Base-by-base conservation (phyloP, 108 stramenopile genomes). In the Ochromonas danica region DNA sequence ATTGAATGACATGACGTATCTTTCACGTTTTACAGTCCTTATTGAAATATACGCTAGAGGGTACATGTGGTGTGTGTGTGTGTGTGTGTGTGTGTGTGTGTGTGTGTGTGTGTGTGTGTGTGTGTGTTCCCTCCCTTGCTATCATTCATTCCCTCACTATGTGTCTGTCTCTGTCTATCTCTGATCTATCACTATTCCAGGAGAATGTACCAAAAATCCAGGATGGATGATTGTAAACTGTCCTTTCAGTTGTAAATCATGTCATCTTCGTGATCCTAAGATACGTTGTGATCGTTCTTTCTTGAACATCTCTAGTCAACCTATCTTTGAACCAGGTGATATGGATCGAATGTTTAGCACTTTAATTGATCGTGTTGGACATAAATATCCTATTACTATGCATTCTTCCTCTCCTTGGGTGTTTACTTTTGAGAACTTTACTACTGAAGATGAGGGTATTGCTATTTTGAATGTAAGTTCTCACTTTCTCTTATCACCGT, bases 191-290 rank as follows among this genome's bases (percentile, higher is more conserved):
- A n/a, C n/a, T n/a, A n/a, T n/a, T n/a, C n/a, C n/a, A n/a, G 45
- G 45, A 14, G 72, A 75, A 60, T 75, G 72, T 36, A 33, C 6
- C 6, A 75, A 42, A 57, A 75, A 75, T 60, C 72, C 72, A 6
- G 72, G 72, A 6, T 75, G 72, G 72, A 75, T 75, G 72, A 75
- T 36, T 42, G 40, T 75, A 6, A 57, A 25, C 31, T 75, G 72
- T 75, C 10, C 72, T 10, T 14, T 14, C 3, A 27, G 31, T 28
- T 75, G 72, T 36, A 75, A 75, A 14, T 3, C n/a, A 6, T 75
- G 72, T 75, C 40, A 75, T 42, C 6, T 75, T 35, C 72, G 25
- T 75, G 72, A 75, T 75, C 45, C 72, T 10, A 75, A 75, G 35
- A 41, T 75, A 41, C 36, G 72, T 35, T 75, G 72, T 75, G n/a